These are phyloP conservation scores for Catharanthus roseus DNA, from an alignment of 257 asterid genomes.

Conservation along the genomic window DNA sequence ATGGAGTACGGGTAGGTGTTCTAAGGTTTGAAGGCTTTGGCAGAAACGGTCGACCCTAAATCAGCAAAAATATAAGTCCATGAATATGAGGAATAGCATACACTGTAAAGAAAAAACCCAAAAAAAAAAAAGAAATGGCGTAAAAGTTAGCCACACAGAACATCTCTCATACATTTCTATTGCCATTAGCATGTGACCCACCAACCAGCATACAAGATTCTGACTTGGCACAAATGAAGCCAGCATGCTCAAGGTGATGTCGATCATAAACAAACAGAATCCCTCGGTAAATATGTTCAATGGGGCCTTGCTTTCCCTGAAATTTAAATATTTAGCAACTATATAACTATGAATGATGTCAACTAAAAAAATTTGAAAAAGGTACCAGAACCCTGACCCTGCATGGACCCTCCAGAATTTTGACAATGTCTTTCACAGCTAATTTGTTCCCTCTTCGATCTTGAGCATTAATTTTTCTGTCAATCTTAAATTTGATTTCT, in stretches of 20 bases:
- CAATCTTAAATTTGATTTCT: conserved; percentile 82
- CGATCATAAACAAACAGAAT: conserved; percentile 76
- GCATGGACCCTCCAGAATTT: conserved; percentile 88
- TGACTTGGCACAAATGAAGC: conserved; percentile 89
- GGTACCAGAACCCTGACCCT: conserved; percentile 40
- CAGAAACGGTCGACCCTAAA: conserved; percentile 51
- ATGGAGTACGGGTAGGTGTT: conserved; percentile 64
- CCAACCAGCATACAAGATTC: conserved; percentile 86
- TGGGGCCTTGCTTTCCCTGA: conserved; percentile 95
- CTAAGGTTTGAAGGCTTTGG: conserved; percentile 57
- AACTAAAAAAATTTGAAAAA: neutral
- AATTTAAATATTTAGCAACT: conserved; percentile 8
- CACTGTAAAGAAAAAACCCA: neutral
- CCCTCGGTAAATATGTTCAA: conserved; percentile 79
- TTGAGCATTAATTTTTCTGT: conserved; percentile 55
- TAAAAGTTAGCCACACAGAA: neutral
- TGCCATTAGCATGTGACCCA: conserved; percentile 78
- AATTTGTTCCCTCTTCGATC: conserved; percentile 68
- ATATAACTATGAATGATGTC: conserved; percentile 2
- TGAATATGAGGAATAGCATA: conserved; percentile 10
- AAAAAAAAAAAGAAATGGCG: too few relatives aligned
- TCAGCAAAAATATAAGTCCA: conserved; percentile 17
- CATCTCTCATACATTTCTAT: conserved; percentile 54
- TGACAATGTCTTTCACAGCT: conserved; percentile 84
- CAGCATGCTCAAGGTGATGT: conserved; percentile 98